Evolutionary conservation across 148 eudicot genomes (phyloP), one percentile per base, ranked within the genome.

Genomic region (Polygonum aviculare): DNA sequence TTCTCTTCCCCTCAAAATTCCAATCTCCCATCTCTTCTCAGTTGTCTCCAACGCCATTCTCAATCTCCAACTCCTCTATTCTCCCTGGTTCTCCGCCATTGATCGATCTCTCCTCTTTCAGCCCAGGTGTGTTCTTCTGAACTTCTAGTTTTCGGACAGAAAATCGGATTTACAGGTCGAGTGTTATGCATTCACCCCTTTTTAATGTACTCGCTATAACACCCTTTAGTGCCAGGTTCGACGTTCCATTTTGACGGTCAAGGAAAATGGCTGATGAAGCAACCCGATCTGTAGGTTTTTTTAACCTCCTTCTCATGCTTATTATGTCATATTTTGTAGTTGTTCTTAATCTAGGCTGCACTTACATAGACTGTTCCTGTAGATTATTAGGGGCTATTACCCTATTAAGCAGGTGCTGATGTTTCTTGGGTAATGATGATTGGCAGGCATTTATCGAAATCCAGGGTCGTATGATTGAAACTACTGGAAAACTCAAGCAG

Each of bases 401-500:
- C 31, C 31, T 26, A 16, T 40, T 40, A 18, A 9, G 47, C 41
- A 16, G 44, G 21, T 74, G 14, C 14, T 74, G 26, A 74, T 31
- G 7, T 51, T 18, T 26, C 8, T 9, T 26, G 31, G 31, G 31
- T 26, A 36, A 7, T 75, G 21, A 54, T 31, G 16, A 36, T 52
- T 39, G 35, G 50, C 48, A 75, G 77, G 77, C 77, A 54, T 75
- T 75, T 75, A 7, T 75, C 31, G 77, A 75, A 45, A 54, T 75
- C 44, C 77, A 75, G 40, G 45, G 77, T 75, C 77, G 77, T 55
- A 75, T 75, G 77, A 52, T 75, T 75, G 77, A 75, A 52, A 55
- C 49, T 75, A 75, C 67, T 51, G 63, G 44, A 75, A 75, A 75
- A 55, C 60, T 75, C 62, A 75, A 75, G n/a, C 77, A 75, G 63